Base-by-base conservation (phyloP, 495 filamentous ascomycete genomes). In the Trichoderma asperelloides region DNA sequence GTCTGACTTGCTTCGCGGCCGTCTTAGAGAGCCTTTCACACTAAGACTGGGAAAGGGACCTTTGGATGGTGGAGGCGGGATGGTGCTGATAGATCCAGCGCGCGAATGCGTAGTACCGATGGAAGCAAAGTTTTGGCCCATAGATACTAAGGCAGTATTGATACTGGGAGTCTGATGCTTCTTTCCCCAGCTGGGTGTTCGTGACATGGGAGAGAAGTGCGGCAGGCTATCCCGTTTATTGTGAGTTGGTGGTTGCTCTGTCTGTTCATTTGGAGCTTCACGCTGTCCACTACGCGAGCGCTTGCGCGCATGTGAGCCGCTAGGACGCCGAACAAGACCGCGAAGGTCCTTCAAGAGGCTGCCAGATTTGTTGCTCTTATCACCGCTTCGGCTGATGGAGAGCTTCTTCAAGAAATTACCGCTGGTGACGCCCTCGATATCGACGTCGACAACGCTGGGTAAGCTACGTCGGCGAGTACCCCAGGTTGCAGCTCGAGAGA, bases 1-100 rank as follows among this genome's bases (percentile, higher is more conserved):
- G 66, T 97, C 93, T 69, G 91, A 95, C 72, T 84, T 88, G 78
- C 90, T 94, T 72, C 92, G 82, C 6, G 77, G 79, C 47, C 92
- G 88, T 57, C 78, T 83, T 62, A 88, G 80, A 12, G 80, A 72
- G 63, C 82, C 81, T 71, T 80, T 85, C 16, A 86, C 76, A 30
- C 76, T 76, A 40, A 86, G 70, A 62, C 76, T 75, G 45, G 77
- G 68, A 43, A 73, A 72, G 55, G 80, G 78, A 69, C 80, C 81
- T 68, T 78, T 83, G 1, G 84, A 84, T 16, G 87, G 82, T 40
- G 79, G 81, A 1, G 80, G 72, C 33, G 80, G 73, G 18, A 85
- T 81, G 51, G 79, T 75, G 72, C 84, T 89, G 65, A 88, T 78
- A 8, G 88, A 87, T 39, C 84, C 80, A 68, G 82, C 85, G 28